A percentile compares a stretch with the other conserved stretches of the same genome.
Evolutionary conservation across 1,284 basidiomycete species (phyloP).

Genomic region (Kalmanozyma brasiliensis): DNA sequence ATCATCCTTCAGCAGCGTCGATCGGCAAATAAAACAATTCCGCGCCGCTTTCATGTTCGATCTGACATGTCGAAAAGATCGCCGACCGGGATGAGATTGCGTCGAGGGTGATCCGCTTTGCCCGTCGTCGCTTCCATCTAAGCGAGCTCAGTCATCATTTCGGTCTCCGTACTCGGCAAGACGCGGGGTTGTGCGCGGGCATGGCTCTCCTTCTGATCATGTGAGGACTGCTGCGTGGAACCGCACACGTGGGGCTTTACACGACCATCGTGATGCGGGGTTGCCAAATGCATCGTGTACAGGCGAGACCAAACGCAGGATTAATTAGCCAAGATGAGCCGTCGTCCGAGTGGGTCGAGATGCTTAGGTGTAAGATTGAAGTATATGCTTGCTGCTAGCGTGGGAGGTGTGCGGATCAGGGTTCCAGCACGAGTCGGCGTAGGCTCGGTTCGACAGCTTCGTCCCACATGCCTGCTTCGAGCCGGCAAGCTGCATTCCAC

Average conservation of each 20-base stretch:
- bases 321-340: slow-evolving; percentile 4
- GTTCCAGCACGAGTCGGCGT: slow-evolving; percentile 25
- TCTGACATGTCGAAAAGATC: neutral
- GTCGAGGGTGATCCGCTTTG: neutral
- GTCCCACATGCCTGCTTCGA: slow-evolving; percentile 92
- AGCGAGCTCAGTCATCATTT: slow-evolving; percentile 17
- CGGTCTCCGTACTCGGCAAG: neutral
- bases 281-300: neutral
- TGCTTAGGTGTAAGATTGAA: too few species aligned
- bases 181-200: too few species aligned
- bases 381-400: too few species aligned
- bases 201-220: too few species aligned
- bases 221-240: neutral
- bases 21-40: too few species aligned
- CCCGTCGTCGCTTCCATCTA: neutral
- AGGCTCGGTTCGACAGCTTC: slow-evolving; percentile 73
- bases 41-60: neutral
- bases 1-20: too few species aligned
- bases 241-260: slow-evolving; percentile 12
- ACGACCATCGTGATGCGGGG: slow-evolving; percentile 6
- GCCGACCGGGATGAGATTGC: too few species aligned
- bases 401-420: too few species aligned
- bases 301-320: slow-evolving; percentile 1
- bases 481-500: slow-evolving; percentile 79
- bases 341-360: too few species aligned